Conservation (phyloP, 257 asterid genomes). For the Petunia axillaris region DNA sequence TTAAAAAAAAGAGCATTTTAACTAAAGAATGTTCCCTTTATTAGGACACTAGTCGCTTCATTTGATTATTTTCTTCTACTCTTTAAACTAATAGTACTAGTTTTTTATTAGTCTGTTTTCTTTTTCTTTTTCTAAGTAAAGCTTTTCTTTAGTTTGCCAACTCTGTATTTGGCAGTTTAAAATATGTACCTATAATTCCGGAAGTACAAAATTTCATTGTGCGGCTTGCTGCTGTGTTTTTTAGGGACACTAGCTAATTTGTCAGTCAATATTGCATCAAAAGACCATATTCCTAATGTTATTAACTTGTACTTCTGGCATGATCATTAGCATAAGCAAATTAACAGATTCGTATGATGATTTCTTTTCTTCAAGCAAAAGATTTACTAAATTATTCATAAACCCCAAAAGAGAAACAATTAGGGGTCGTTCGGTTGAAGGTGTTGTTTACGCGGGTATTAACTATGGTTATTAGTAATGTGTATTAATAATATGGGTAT, state of each 20-base stretch:
- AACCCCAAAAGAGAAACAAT: too few relatives aligned
- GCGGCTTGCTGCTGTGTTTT: constrained; percentile 35
- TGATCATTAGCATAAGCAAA: constrained; percentile 4
- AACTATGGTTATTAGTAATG: too few relatives aligned
- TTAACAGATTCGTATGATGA: neutral
- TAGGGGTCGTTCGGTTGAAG: too few relatives aligned
- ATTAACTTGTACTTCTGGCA: neutral
- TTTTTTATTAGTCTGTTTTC: constrained; percentile 11
- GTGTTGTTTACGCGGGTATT: too few relatives aligned
- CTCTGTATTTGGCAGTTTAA: constrained; percentile 10
- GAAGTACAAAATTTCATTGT: constrained; percentile 23
- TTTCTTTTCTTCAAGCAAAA: neutral
- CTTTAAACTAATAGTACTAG: too few relatives aligned
- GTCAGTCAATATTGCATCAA: neutral
- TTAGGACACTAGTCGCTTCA: constrained; percentile 31
- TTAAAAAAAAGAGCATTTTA: constrained; percentile 22
- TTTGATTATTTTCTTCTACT: neutral
- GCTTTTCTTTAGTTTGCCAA: neutral
- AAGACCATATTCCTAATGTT: neutral
- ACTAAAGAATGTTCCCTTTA: constrained; percentile 33
- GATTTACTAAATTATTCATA: neutral
- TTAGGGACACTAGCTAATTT: constrained; percentile 33
- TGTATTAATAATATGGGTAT: too few relatives aligned
- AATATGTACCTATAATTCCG: constrained; percentile 4
- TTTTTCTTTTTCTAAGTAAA: constrained; percentile 28